Conservation (phyloP, 371 early-diverging fungal species). For the Vairimorpha apis region DNA sequence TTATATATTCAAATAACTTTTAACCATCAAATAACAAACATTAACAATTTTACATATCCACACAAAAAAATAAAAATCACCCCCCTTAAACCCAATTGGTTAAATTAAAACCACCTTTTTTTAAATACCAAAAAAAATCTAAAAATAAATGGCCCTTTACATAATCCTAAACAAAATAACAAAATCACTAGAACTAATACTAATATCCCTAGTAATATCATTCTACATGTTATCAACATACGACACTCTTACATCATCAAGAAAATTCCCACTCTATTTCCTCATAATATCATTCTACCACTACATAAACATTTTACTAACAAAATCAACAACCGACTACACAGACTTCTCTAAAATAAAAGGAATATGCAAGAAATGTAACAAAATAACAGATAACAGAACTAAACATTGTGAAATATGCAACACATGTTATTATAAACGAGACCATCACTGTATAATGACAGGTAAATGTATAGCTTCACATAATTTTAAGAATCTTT, state of each 20-base stretch:
- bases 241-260: conserved; percentile 12
- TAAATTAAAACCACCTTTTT: not conserved
- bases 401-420: conserved; percentile 60
- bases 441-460: conserved; percentile 63
- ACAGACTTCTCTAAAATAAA: conserved; percentile 38
- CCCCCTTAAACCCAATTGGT: not conserved
- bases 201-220: conserved; percentile 11
- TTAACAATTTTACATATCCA: not conserved
- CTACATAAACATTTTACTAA: conserved; percentile 21
- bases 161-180: conserved; percentile 4
- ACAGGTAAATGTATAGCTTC: conserved; percentile 60
- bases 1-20: too few relatives aligned
- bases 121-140: not conserved
- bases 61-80: not conserved
- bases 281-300: conserved; percentile 27
- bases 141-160: conserved; percentile 2
- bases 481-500: conserved; percentile 46
- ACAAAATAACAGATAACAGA: conserved; percentile 38
- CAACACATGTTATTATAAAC: conserved; percentile 53
- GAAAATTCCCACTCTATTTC: conserved; percentile 16
- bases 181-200: conserved; percentile 6
- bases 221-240: conserved; percentile 22
- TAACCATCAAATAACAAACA: too few relatives aligned
- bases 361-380: conserved; percentile 57
- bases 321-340: conserved; percentile 21